These are phyloP conservation scores for Aspergillus bertholletiae DNA, from an alignment of 495 filamentous ascomycete genomes.

Conservation along the genomic window DNA sequence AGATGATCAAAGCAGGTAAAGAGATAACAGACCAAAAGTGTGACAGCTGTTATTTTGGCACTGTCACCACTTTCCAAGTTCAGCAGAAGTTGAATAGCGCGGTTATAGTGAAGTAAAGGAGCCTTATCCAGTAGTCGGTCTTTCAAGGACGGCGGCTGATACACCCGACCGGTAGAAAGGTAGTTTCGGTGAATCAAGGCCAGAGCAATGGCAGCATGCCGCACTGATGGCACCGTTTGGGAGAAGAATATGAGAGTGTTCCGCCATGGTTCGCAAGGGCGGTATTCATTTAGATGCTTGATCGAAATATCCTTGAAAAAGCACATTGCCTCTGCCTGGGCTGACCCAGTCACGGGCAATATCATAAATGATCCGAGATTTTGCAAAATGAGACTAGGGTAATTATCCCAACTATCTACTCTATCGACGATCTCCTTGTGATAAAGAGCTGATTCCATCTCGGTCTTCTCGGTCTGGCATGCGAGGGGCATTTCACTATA, in stretches of 20 bases:
- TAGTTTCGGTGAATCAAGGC: slow-evolving; percentile 21
- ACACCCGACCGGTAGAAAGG: slow-evolving; percentile 6
- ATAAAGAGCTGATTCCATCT: slow-evolving; percentile 4
- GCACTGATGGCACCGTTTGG: slow-evolving; percentile 29
- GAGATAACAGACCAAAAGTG: slow-evolving; percentile 8
- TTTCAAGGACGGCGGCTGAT: slow-evolving; percentile 5
- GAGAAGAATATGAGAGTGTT: slow-evolving; percentile 28
- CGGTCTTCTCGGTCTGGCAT: not conserved
- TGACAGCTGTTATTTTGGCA: slow-evolving; percentile 4
- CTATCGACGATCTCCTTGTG: not conserved
- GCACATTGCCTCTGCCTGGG: slow-evolving; percentile 20
- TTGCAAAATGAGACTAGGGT: slow-evolving; percentile 1
- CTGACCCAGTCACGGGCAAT: slow-evolving; percentile 11
- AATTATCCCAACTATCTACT: not conserved
- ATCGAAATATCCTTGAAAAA: slow-evolving; percentile 29
- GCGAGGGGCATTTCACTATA: slow-evolving; percentile 7
- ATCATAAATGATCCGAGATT: slow-evolving; percentile 8
- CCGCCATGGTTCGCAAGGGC: slow-evolving; percentile 23
- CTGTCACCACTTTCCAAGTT: slow-evolving; percentile 1
- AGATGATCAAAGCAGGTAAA: slow-evolving; percentile 11
- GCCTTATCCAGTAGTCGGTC: slow-evolving; percentile 3
- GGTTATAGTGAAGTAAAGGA: slow-evolving; percentile 9
- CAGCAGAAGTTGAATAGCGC: slow-evolving; percentile 8
- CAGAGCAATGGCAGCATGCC: slow-evolving; percentile 28
- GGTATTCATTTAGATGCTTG: slow-evolving; percentile 28